These are phyloP conservation scores for Venturia carpophila DNA, from an alignment of 2,329 filamentous ascomycete genomes.

Conservation along the genomic window DNA sequence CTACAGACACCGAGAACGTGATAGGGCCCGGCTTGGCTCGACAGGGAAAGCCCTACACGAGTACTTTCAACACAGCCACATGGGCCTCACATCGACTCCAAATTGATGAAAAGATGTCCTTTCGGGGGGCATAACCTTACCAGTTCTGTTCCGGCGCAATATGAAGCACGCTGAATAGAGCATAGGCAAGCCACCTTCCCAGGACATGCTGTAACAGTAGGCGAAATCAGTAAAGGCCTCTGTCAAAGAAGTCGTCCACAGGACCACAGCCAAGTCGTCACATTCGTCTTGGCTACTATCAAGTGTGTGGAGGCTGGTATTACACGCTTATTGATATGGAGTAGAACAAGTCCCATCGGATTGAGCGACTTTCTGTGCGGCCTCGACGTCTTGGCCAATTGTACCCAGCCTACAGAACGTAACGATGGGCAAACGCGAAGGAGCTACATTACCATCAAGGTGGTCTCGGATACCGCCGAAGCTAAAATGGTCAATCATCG, in stretches of 20 bases:
- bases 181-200: not conserved
- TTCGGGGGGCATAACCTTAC: not conserved
- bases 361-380: not conserved
- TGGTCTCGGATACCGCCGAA: constrained; percentile 12
- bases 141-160: not conserved
- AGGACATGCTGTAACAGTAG: not conserved
- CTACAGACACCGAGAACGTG: not conserved
- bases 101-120: constrained; percentile 3
- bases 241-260: no score
- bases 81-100: not conserved
- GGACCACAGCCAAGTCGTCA: no score
- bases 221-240: not conserved
- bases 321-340: not conserved
- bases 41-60: not conserved
- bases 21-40: not conserved
- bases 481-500: constrained; percentile 19
- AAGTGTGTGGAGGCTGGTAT: not conserved
- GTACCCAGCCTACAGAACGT: not conserved
- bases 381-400: not conserved
- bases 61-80: not conserved
- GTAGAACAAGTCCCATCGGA: not conserved
- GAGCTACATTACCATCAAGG: not conserved
- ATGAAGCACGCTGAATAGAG: not conserved
- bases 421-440: constrained; percentile 7
- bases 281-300: not conserved